A percentile compares a stretch with the other conserved stretches of the same genome.
Conservation (phyloP, 305 asterid species). For the Fraxinus latifolia region DNA sequence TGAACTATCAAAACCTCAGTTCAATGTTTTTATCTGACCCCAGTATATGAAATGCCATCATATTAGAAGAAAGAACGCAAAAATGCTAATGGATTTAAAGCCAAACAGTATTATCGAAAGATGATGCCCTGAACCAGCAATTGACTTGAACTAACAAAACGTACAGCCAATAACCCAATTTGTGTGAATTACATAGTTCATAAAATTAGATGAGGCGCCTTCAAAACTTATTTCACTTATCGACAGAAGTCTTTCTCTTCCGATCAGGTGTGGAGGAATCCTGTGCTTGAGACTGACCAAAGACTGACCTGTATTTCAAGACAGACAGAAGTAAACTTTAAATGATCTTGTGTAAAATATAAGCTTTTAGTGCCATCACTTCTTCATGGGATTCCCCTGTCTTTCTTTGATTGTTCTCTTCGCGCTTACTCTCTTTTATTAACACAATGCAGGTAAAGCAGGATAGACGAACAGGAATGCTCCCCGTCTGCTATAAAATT, state of each 20-base stretch:
- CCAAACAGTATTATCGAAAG: not conserved
- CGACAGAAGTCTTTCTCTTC: slow-evolving; percentile 43
- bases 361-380: not conserved
- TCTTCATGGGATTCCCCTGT: not conserved
- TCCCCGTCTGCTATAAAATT: not conserved
- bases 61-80: not conserved
- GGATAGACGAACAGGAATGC: not conserved
- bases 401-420: not conserved
- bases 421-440: not conserved
- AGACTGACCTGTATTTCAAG: slow-evolving; percentile 54
- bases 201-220: not conserved
- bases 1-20: not conserved
- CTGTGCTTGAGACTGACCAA: slow-evolving; percentile 61
- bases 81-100: not conserved
- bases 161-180: not conserved
- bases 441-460: not conserved
- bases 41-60: not conserved
- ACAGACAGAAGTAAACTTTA: not conserved
- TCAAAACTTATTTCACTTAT: slow-evolving; percentile 11
- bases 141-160: not conserved
- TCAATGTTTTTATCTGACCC: not conserved
- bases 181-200: not conserved
- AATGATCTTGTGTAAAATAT: not conserved
- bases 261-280: slow-evolving; percentile 45
- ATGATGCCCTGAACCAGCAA: not conserved